These are phyloP conservation scores for Colletotrichum sp. DNA, from an alignment of 2,329 filamentous ascomycete genomes.

Conservation along the genomic window DNA sequence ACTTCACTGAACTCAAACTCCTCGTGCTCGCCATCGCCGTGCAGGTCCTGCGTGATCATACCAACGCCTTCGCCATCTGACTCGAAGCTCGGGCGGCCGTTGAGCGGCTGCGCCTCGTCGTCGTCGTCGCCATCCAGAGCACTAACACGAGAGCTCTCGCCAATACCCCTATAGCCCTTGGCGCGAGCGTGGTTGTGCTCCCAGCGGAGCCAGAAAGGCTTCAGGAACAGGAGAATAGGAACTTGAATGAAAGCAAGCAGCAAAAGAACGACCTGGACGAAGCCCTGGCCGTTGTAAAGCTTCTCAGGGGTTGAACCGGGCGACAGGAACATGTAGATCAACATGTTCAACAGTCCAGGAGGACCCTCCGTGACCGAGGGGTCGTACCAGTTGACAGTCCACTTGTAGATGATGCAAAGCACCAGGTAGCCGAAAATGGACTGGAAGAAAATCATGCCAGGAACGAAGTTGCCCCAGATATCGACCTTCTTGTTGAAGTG, in stretches of 20 bases:
- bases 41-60: constrained; percentile 87
- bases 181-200: constrained; percentile 91
- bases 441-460: constrained; percentile 99
- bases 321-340: constrained; percentile 99
- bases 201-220: constrained; percentile 93
- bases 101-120: constrained; percentile 69
- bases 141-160: constrained; percentile 85
- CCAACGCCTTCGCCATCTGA: constrained; percentile 82
- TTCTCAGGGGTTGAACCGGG: constrained; percentile 70
- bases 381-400: constrained; percentile 83
- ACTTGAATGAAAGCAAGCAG: constrained; percentile 86
- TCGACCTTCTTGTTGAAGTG: constrained; percentile 96
- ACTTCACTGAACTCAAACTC: constrained; percentile 97
- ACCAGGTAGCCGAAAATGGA: constrained; percentile 97
- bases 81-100: constrained; percentile 54
- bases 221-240: constrained; percentile 89
- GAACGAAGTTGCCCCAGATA: constrained; percentile 96
- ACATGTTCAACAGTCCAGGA: constrained; percentile 94
- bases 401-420: constrained; percentile 95
- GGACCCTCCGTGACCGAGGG: constrained; percentile 68
- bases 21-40: constrained; percentile 79
- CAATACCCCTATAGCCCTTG: constrained; percentile 90
- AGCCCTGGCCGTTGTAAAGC: constrained; percentile 79
- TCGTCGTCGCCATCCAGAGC: constrained; percentile 91
- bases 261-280: constrained; percentile 78